These are phyloP conservation scores for Melaleuca quinquenervia DNA, from an alignment of 345 rosid species.

Conservation along the genomic window DNA sequence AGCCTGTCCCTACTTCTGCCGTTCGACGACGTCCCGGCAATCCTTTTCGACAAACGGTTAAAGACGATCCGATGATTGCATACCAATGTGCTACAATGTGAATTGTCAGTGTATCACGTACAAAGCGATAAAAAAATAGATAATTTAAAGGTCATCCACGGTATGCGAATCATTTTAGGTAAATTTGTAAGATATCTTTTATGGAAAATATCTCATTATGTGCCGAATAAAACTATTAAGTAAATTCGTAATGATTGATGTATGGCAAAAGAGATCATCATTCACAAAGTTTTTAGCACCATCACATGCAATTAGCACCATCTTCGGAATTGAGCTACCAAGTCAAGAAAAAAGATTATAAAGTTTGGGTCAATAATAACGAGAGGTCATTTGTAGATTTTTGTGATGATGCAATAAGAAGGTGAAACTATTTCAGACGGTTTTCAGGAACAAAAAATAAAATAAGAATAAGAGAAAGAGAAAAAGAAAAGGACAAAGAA, in stretches of 20 bases:
- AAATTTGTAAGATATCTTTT: background rate
- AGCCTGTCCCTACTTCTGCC: rapidly evolving
- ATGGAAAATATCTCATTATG: background rate
- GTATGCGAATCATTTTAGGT: background rate
- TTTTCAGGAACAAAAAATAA: background rate
- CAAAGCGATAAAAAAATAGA: background rate
- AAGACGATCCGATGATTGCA: background rate
- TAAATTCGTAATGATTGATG: background rate
- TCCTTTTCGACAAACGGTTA: background rate
- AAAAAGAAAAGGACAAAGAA: background rate
- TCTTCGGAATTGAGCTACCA: background rate
- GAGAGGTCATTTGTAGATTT: background rate
- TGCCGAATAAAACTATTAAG: background rate
- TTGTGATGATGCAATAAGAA: background rate
- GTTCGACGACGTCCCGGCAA: background rate
- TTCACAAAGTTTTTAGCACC: background rate
- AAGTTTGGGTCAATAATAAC: background rate
- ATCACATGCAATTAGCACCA: background rate
- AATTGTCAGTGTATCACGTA: background rate
- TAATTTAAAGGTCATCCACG: background rate
- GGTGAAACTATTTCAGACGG: background rate
- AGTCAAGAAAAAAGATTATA: background rate
- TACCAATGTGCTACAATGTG: background rate
- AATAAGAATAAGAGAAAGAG: rapidly evolving
- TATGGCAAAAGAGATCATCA: background rate